Conservation (phyloP, 192 early-diverging fungal genomes). For the Dimargaris cristalligena region DNA sequence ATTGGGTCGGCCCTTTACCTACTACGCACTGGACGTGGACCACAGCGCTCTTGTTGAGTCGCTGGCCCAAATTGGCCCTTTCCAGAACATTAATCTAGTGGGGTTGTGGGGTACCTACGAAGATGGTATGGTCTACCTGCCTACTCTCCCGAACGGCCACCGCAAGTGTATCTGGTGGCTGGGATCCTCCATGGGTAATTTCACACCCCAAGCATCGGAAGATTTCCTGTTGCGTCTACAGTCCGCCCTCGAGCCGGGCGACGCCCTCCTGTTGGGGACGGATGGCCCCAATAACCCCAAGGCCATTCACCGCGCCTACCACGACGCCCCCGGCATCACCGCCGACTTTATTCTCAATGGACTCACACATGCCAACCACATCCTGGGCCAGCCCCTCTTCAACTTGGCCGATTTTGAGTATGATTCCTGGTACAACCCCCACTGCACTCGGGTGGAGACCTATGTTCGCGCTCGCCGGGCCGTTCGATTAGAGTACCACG, state of each 20-base stretch:
- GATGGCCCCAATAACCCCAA: slow-evolving; percentile 59
- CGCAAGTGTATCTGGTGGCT: slow-evolving; percentile 75
- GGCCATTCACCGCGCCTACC: slow-evolving; percentile 63
- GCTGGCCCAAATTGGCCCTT: slow-evolving; percentile 45
- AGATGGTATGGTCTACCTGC: slow-evolving; percentile 48
- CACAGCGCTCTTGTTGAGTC: slow-evolving; percentile 56
- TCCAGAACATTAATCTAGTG: slow-evolving; percentile 46
- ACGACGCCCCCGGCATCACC: slow-evolving; percentile 62
- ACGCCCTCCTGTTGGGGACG: slow-evolving; percentile 69
- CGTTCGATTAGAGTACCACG: slow-evolving; percentile 28
- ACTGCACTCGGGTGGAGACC: slow-evolving; percentile 58
- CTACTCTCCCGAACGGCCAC: slow-evolving; percentile 27
- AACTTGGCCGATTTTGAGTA: slow-evolving; percentile 51
- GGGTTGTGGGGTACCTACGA: slow-evolving; percentile 85
- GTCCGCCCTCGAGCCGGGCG: slow-evolving; percentile 41
- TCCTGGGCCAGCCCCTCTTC: slow-evolving; percentile 43
- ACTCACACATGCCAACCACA: slow-evolving; percentile 53
- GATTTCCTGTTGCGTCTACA: slow-evolving; percentile 44
- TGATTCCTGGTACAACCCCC: slow-evolving; percentile 51
- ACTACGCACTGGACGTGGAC: slow-evolving; percentile 84
- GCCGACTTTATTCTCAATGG: slow-evolving; percentile 74
- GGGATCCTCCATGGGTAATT: slow-evolving; percentile 79
- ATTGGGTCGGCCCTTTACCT: slow-evolving; percentile 43
- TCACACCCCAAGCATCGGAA: slow-evolving; percentile 40
- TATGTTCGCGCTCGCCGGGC: slow-evolving; percentile 47